These are phyloP conservation scores for Lichtheimia ramosa DNA, from an alignment of 371 early-diverging fungal genomes.

Conservation along the genomic window DNA sequence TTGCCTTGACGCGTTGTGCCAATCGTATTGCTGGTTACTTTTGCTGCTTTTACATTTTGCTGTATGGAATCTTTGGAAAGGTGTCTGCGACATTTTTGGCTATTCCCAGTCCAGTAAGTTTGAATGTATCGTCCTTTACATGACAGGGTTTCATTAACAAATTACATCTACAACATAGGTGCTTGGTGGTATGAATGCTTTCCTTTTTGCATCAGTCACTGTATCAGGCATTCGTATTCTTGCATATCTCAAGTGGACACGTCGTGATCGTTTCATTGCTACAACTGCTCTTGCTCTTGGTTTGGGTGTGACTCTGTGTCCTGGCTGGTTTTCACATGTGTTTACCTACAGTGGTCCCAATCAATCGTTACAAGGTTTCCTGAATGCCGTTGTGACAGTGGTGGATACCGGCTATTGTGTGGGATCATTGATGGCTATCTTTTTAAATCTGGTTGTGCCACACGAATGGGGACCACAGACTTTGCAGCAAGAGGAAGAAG, in stretches of 20 bases:
- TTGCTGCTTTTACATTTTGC: constrained; percentile 56
- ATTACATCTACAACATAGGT: neutral
- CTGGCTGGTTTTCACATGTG: constrained; percentile 58
- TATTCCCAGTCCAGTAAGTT: constrained; percentile 49
- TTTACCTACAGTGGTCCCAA: constrained; percentile 55
- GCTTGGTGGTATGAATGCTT: constrained; percentile 64
- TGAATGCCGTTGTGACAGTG: constrained; percentile 57
- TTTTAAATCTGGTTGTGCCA: constrained; percentile 54
- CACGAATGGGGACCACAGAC: constrained; percentile 42
- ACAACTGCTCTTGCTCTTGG: constrained; percentile 51
- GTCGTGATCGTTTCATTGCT: constrained; percentile 66
- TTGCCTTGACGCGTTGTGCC: constrained; percentile 61
- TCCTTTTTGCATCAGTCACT: constrained; percentile 60
- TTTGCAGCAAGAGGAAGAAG: constrained; percentile 29
- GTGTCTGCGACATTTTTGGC: constrained; percentile 62
- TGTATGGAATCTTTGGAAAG: constrained; percentile 64
- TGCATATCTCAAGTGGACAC: constrained; percentile 61
- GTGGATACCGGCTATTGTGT: constrained; percentile 58
- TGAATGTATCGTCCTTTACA: too few relatives aligned
- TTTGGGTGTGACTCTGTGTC: constrained; percentile 49
- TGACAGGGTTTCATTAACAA: too few relatives aligned
- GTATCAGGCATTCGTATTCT: constrained; percentile 68
- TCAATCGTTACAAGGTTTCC: constrained; percentile 45
- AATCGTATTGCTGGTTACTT: constrained; percentile 64
- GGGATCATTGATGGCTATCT: constrained; percentile 52